Evolutionary conservation across 768 basidiomycete species (phyloP), one percentile per base, ranked within the genome.

Genomic region (Suillus weaverae): DNA sequence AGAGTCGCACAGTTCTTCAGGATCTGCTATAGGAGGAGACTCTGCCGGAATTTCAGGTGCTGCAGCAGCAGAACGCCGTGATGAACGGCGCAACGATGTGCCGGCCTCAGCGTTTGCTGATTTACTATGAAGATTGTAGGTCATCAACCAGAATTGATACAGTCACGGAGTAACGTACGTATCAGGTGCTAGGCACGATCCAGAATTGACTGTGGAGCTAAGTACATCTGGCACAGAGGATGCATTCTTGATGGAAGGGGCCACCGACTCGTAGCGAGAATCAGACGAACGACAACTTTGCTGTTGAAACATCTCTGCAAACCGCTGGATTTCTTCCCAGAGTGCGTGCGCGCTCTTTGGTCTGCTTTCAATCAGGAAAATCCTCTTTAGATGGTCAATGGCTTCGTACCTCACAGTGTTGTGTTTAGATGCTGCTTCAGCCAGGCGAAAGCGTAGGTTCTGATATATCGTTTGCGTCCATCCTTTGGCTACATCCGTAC

Each of bases 1-100:
- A 55, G 46, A 35, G 26, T 76, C 84, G 61, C 77, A 89, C 90
- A 91, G 77, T 80, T 92, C 89, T 67, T 92, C 89, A 4, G 81
- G 79, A 66, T 89, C 86, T 41, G 67, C 63, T 18, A 67, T 62
- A 20, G 75, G 70, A 54, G 73, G 60, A n/a, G 38, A 59, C 67
- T 62, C 53, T 11, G 57, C 66, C 33, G 78, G 78, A 62, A 82
- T 83, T 38, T 69, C 67, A 18, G 70, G 67, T 20, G 74, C 65
- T 9, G 68, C 62, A n/a, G 71, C 67, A 54, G 63, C 72, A 26
- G 72, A 71, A 59, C 76, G 77, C 61, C 84, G 75, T 63, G 72
- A 64, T 30, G 82, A 82, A 55, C 80, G 75, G 62, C 78, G 78
- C 33, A 66, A 67, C n/a, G 62, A 60, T 41, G 63, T 26, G 18